Base-by-base conservation (phyloP, 2,329 filamentous ascomycete genomes). In the Penicillium hesseltinei region DNA sequence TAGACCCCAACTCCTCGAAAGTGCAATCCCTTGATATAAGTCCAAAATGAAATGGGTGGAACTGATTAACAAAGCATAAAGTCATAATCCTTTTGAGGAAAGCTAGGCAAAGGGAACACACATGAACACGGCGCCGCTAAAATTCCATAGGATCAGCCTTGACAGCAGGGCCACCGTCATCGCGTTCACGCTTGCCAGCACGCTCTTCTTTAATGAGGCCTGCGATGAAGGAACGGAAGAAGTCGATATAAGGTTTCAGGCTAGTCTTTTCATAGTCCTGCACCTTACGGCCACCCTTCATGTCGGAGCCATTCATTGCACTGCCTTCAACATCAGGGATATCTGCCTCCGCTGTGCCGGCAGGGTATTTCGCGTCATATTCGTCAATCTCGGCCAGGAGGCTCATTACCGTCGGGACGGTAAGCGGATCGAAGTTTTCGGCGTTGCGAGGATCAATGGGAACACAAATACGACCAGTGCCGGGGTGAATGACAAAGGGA, bases 261-360 rank as follows among this genome's bases (percentile, higher is more conserved):
- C 91, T 91, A 25, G 94, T 99, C 84, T 97, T 99, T 77, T 99
- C 93, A 87, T 93, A 97, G 71, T 99, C 94, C 64, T 88, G 84
- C 47, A 90, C 68, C 67, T 81, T 84, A 55, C 73, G 72, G 48
- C 68, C 73, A 54, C 65, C 70, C 40, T 69, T 68, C 11, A 66
- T 64, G 35, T 80, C 70, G 4, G 68, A 67, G 19, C 66, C 70
- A 44, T 69, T 65, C 17, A 62, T 56, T 1, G 63, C 59, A 39
- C 69, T 78, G 5, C 66, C 70, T 38, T 74, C 69, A 0, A 78
- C 78, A 29, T 76, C 73, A 1, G 74, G 77, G 11, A 69, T 75
- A 13, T 80, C 78, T 6, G 69, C 70, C 72, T 78, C 21, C 75
- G 75, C 59, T 31, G 57, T 61, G 19, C 55, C 60, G 29, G 40